phyloP scores from a whole-genome alignment of 768 basidiomycete genomes.

The Udeniomyces megalosporus region DNA sequence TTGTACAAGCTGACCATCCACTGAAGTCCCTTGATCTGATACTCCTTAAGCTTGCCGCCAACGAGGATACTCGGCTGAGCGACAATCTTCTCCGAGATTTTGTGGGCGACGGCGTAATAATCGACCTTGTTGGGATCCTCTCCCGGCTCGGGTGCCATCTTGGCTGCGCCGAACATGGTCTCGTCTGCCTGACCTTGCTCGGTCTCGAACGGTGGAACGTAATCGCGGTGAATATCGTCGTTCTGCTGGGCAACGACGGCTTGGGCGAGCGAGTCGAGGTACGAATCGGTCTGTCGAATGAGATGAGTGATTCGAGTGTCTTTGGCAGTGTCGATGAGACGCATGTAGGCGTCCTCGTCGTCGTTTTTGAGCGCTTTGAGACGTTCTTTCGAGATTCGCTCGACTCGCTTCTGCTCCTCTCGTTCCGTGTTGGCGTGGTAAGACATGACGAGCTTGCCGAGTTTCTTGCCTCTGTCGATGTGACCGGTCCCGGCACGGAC shows the following conservation, averaged over 20 bases:
- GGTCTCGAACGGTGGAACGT: constrained; percentile 26
- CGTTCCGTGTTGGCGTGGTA: constrained; percentile 87
- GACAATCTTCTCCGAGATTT: constrained; percentile 68
- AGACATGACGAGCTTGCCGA: constrained; percentile 61
- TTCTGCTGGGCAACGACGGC: constrained; percentile 86
- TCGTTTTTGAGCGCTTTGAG: constrained; percentile 91
- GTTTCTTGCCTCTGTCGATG: constrained; percentile 42
- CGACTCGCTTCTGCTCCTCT: constrained; percentile 94
- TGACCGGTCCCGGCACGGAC: constrained; percentile 33
- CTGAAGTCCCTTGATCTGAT: constrained; percentile 84
- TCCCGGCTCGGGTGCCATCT: constrained; percentile 45
- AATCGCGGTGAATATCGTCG: constrained; percentile 33
- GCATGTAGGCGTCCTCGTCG: constrained; percentile 99
- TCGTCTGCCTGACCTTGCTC: constrained; percentile 19
- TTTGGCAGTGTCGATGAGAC: constrained; percentile 95
- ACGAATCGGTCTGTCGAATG: constrained; percentile 79
- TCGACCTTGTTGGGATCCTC: constrained; percentile 69
- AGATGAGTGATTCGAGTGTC: constrained; percentile 97
- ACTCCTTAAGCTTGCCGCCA: constrained; percentile 72
- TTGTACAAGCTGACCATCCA: constrained; percentile 99
- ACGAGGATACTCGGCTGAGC: constrained; percentile 24
- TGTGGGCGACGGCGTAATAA: constrained; percentile 90
- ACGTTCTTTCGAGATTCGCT: constrained; percentile 92
- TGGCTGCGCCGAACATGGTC: constrained; percentile 30
- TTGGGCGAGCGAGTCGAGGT: constrained; percentile 85